Evolutionary conservation across 2,329 filamentous ascomycete species (phyloP).

Genomic region (Harringtonia aguacate): DNA sequence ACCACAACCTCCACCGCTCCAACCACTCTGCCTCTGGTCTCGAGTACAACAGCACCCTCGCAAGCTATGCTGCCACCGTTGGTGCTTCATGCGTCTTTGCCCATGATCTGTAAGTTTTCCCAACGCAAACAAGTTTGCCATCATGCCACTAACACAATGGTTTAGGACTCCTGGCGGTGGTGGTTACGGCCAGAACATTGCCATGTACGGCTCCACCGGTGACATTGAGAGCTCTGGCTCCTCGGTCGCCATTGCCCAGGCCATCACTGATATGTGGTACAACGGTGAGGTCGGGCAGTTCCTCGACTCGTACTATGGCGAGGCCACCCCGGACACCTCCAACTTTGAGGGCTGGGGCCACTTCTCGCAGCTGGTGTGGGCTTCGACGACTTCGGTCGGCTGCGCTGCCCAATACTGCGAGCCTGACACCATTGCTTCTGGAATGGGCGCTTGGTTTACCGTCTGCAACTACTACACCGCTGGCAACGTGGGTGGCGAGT

Average conservation of each 20-base stretch:
- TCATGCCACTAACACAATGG: background rate
- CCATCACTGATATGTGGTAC: slow-evolving; percentile 82
- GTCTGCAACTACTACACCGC: slow-evolving; percentile 76
- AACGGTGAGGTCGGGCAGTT: slow-evolving; percentile 59
- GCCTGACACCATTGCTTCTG: slow-evolving; percentile 32
- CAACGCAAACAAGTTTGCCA: background rate
- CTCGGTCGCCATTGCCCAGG: slow-evolving; percentile 47
- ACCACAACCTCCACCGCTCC: slow-evolving; percentile 78
- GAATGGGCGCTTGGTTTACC: slow-evolving; percentile 56
- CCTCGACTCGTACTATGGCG: slow-evolving; percentile 46
- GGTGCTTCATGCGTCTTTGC: slow-evolving; percentile 60
- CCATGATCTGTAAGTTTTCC: slow-evolving; percentile 62
- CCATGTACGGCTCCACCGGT: slow-evolving; percentile 41
- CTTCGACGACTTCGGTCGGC: slow-evolving; percentile 47
- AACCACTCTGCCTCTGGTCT: slow-evolving; percentile 66
- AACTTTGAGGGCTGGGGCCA: slow-evolving; percentile 62
- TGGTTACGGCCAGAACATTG: slow-evolving; percentile 87
- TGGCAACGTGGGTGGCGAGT: slow-evolving; percentile 44
- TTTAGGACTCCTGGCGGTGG: slow-evolving; percentile 43
- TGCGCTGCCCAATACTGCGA: slow-evolving; percentile 49
- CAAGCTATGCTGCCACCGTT: slow-evolving; percentile 49
- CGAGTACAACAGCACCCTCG: slow-evolving; percentile 54
- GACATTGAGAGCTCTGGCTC: slow-evolving; percentile 34
- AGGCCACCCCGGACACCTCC: slow-evolving; percentile 45
- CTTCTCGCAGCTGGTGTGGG: slow-evolving; percentile 69